Percentiles rank a stretch among this genome's conserved stretches.
phyloP scores from a whole-genome alignment of 2,329 filamentous ascomycete species.

The Venturiaceae sp. region DNA sequence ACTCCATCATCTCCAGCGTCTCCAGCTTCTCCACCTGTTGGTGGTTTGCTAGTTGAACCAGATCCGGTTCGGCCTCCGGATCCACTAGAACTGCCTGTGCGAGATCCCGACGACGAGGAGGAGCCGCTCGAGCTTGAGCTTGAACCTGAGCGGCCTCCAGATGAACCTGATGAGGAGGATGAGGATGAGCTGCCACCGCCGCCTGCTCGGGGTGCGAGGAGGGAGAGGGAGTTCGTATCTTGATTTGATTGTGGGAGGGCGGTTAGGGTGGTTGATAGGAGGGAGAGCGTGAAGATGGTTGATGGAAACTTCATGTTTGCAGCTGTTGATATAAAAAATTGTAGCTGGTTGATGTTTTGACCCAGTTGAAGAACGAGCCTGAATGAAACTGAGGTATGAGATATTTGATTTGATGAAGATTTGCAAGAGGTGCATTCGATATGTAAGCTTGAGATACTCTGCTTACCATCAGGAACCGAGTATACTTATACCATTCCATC shows the following conservation, averaged over 20 bases:
- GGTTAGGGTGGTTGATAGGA: background rate
- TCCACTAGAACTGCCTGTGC: background rate
- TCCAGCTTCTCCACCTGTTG: background rate
- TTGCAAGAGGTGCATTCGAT: too few species aligned
- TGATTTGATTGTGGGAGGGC: background rate
- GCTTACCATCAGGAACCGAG: too few species aligned
- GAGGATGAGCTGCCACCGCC: background rate
- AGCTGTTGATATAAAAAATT: background rate
- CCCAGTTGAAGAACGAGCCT: background rate
- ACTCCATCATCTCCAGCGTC: background rate
- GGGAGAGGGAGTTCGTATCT: background rate
- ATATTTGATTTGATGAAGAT: background rate
- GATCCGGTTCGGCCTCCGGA: background rate
- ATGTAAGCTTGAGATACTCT: too few species aligned
- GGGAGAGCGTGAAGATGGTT: background rate
- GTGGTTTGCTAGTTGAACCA: background rate
- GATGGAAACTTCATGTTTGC: background rate
- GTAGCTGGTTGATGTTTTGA: background rate
- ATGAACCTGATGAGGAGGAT: background rate
- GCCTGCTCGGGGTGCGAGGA: background rate
- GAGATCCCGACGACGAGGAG: background rate
- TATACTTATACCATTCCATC: background rate
- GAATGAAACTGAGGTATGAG: too few species aligned
- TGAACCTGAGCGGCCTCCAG: background rate
- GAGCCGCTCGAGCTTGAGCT: background rate